phyloP scores from a whole-genome alignment of 768 basidiomycete species.

The Butyriboletus loyo region DNA sequence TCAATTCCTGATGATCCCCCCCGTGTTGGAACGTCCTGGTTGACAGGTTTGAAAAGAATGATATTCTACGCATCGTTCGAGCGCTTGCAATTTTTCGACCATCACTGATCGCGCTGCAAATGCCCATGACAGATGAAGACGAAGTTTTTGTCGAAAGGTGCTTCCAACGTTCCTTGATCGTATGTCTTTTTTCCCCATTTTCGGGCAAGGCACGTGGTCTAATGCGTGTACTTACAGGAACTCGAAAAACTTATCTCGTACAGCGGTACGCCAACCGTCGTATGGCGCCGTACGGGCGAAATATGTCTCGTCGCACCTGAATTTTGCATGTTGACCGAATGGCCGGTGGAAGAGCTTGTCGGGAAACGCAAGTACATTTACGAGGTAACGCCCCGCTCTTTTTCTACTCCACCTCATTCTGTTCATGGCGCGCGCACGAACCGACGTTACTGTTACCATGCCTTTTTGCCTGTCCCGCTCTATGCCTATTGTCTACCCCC shows the following conservation, averaged over 20 bases:
- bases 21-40: conserved; percentile 25
- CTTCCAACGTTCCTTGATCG: conserved; percentile 89
- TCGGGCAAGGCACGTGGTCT: not conserved
- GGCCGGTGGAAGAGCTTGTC: conserved; percentile 80
- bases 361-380: conserved; percentile 49
- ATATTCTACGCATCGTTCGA: conserved; percentile 90
- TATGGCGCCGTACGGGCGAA: conserved; percentile 98
- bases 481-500: too few species aligned
- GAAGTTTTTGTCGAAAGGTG: conserved; percentile 95
- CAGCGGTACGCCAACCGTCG: conserved; percentile 94
- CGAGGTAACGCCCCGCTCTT: conserved; percentile 29
- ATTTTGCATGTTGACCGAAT: conserved; percentile 91
- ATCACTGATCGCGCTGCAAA: conserved; percentile 96
- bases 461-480: not conserved
- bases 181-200: conserved; percentile 35
- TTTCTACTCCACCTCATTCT: conserved; percentile 17
- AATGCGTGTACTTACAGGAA: conserved; percentile 53
- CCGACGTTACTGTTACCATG: conserved; percentile 3
- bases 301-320: conserved; percentile 96
- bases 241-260: conserved; percentile 96
- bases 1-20: conserved; percentile 37
- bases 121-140: conserved; percentile 95
- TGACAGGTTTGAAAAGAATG: conserved; percentile 90
- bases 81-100: conserved; percentile 94
- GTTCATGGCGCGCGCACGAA: conserved; percentile 12